phyloP scores from a whole-genome alignment of 108 stramenopile species.

The Chaetoceros muelleri region DNA sequence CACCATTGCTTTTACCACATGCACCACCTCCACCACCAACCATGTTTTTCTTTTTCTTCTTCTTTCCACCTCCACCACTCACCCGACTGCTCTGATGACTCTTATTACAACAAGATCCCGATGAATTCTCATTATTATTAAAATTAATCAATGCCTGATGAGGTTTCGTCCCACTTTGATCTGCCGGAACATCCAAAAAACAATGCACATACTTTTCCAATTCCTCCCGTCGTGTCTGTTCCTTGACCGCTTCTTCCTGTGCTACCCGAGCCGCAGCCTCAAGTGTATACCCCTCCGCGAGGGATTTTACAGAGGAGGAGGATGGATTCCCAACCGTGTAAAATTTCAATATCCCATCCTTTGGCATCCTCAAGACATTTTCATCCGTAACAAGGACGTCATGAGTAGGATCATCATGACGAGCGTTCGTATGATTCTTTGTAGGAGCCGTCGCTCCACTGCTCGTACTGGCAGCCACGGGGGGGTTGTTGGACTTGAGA shows the following conservation, averaged over 20 bases:
- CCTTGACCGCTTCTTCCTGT: constrained; percentile 1
- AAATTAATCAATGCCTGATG: constrained; percentile 63
- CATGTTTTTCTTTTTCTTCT: not conserved
- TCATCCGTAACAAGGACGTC: not conserved
- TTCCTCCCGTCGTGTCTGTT: constrained; percentile 10
- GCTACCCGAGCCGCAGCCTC: constrained; percentile 12
- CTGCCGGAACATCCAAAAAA: constrained; percentile 51
- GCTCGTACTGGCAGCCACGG: constrained; percentile 3
- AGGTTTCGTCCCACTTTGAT: constrained; percentile 30
- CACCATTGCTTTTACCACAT: no score
- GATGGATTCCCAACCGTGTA: constrained; percentile 58
- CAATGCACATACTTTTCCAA: constrained; percentile 32
- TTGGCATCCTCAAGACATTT: no score
- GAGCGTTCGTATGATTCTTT: no score
- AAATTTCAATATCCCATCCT: constrained; percentile 26
- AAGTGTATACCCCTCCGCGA: constrained; percentile 35
- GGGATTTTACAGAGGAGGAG: constrained; percentile 22
- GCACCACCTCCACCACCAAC: no score
- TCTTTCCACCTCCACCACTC: not conserved
- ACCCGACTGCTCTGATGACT: no score
- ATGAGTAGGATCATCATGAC: no score
- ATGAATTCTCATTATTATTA: constrained; percentile 21
- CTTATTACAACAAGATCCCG: constrained; percentile 11
- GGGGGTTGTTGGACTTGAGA: constrained; percentile 11
- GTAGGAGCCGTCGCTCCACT: not conserved